Base-by-base conservation (phyloP, 371 early-diverging fungal genomes). In the Syncephalastrum monosporum region DNA sequence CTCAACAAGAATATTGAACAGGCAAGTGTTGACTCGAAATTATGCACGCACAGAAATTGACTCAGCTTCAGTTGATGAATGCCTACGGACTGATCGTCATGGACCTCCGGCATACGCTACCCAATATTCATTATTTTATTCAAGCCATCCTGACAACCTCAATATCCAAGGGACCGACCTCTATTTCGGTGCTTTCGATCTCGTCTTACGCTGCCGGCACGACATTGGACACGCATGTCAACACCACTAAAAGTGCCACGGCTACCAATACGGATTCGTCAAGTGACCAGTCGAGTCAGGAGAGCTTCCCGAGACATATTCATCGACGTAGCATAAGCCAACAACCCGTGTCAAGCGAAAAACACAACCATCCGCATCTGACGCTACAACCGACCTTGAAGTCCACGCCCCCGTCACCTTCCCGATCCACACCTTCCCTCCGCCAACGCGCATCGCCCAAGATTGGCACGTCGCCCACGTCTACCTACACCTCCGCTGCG, bases 1-100 rank as follows among this genome's bases (percentile, higher is more conserved):
- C 56, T 93, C 52, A 93, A 92, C 69, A 92, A 92, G 72, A 77
- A 93, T 52, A 83, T 93, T 56, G 93, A 93, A 62, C 93, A 92
- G 82, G 89, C 87, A 72, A 57, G 59, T 46, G 5, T 25, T 3
- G 15, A 6, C 5, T 17, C 38, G n/a, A 42, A 15, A 42, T 14
- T 3, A 10, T 21, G 21, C 27, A 47, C 14, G 17, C 43, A 48
- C 5, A 15, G n/a, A 48, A 14, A 56, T 19, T 38, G 13, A 50
- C 17, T 42, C 29, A 14, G 25, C 46, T 19, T 27, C 48, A 91
- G 90, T 47, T 91, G 47, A 80, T 91, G 85, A 87, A 89, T 68
- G 79, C 84, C 3, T 81, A 90, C 69, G 89, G 89, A 6, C 57
- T 90, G 27, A 74, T 79, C 49, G 86, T 87, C 7, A 82, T 83